Conservation (phyloP, 108 stramenopile species). For the Skeletonema menzelii region DNA sequence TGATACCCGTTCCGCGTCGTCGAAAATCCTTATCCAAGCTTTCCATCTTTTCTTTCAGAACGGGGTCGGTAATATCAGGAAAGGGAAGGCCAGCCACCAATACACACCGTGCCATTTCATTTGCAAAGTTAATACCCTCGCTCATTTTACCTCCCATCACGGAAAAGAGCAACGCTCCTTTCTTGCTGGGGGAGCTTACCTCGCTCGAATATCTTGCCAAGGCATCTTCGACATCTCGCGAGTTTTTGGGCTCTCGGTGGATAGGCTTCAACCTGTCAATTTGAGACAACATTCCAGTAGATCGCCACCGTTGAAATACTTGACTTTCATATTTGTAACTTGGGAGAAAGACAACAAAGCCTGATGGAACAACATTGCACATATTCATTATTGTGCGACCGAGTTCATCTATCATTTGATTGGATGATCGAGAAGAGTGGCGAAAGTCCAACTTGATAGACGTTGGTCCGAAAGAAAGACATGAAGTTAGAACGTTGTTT, state of each 20-base stretch:
- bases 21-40: slow-evolving; percentile 40
- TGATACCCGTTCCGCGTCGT: slow-evolving; percentile 38
- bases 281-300: slow-evolving; percentile 55
- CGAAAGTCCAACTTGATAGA: slow-evolving; percentile 80
- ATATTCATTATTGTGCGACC: slow-evolving; percentile 76
- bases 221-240: slow-evolving; percentile 77
- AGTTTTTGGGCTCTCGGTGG: slow-evolving; percentile 83
- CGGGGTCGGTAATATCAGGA: slow-evolving; percentile 94
- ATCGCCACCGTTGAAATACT: slow-evolving; percentile 80
- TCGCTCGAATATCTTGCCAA: slow-evolving; percentile 64
- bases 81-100: slow-evolving; percentile 98
- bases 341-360: slow-evolving; percentile 94
- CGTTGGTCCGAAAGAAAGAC: slow-evolving; percentile 51
- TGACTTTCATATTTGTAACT: slow-evolving; percentile 91
- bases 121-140: slow-evolving; percentile 98
- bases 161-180: slow-evolving; percentile 89
- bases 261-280: slow-evolving; percentile 60
- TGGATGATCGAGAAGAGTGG: slow-evolving; percentile 55
- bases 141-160: slow-evolving; percentile 98
- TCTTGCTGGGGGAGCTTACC: slow-evolving; percentile 32
- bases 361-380: slow-evolving; percentile 71
- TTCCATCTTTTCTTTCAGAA: slow-evolving; percentile 91
- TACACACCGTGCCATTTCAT: slow-evolving; percentile 95
- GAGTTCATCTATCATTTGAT: slow-evolving; percentile 78
- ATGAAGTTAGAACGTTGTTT: slow-evolving; percentile 53